These are phyloP conservation scores for Suillus spraguei DNA, from an alignment of 768 basidiomycete genomes.

Conservation along the genomic window DNA sequence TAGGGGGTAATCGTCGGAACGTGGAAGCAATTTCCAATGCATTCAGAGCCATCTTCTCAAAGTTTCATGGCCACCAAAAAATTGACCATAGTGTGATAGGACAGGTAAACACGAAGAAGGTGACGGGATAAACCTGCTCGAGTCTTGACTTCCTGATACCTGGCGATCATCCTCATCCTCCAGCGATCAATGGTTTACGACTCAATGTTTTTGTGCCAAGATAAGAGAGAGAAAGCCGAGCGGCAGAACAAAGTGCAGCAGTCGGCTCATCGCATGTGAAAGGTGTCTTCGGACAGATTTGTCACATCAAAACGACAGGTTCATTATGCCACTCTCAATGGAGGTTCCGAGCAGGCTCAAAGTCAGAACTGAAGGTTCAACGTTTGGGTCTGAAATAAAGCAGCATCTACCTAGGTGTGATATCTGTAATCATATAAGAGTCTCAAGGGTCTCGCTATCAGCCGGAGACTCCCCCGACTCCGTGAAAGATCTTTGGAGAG, in stretches of 20 bases:
- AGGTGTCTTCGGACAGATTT: neutral
- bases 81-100: no score
- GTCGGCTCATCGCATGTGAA: neutral
- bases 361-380: neutral
- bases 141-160: no score
- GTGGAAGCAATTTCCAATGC: no score
- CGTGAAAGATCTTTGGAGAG: conserved; percentile 33
- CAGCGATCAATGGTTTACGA: no score
- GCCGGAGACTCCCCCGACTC: conserved; percentile 17
- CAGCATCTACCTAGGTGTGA: neutral
- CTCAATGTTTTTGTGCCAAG: neutral
- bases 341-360: neutral
- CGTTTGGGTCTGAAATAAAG: neutral
- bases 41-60: no score
- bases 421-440: conserved; percentile 2
- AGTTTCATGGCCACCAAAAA: no score
- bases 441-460: conserved; percentile 7
- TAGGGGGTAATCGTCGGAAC: no score
- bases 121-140: no score
- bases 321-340: neutral
- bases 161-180: no score
- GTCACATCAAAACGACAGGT: neutral
- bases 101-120: no score
- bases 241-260: neutral
- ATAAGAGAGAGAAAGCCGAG: neutral